Evolutionary conservation across 2,329 filamentous ascomycete species (phyloP).

Genomic region (Rhynchosporium secalis): DNA sequence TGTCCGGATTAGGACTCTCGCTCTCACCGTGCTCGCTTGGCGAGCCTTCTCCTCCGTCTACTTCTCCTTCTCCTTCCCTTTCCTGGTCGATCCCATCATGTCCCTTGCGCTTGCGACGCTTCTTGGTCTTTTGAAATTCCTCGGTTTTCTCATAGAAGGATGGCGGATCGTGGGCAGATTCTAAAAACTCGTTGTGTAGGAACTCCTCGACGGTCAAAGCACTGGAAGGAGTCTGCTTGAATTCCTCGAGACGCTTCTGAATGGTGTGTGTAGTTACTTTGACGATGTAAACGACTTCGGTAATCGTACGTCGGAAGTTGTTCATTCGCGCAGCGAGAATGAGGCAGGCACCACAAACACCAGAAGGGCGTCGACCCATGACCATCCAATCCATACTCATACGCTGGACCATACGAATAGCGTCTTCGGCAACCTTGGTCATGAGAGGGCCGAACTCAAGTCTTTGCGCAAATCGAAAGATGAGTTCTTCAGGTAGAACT

Average conservation of each 20-base stretch:
- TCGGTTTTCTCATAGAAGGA: constrained; percentile 70
- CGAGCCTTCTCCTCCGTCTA: constrained; percentile 25
- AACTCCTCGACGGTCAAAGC: constrained; percentile 87
- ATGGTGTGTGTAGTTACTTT: constrained; percentile 95
- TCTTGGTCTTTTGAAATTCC: constrained; percentile 55
- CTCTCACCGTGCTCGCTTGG: constrained; percentile 18
- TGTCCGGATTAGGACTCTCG: constrained; percentile 22
- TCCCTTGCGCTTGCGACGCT: constrained; percentile 38
- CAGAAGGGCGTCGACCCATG: constrained; percentile 87
- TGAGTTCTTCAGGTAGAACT: constrained; percentile 84
- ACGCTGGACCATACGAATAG: constrained; percentile 80
- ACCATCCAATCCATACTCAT: constrained; percentile 99
- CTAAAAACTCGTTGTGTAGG: constrained; percentile 67
- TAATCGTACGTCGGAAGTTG: constrained; percentile 89
- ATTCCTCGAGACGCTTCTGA: constrained; percentile 87
- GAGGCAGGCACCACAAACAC: constrained; percentile 90
- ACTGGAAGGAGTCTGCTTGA: constrained; percentile 82
- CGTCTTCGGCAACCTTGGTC: constrained; percentile 83
- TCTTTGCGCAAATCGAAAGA: constrained; percentile 86
- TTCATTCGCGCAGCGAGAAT: constrained; percentile 97
- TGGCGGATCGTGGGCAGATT: constrained; percentile 78
- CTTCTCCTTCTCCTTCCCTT: too few species aligned
- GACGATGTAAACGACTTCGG: constrained; percentile 96
- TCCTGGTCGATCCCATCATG: constrained; percentile 27
- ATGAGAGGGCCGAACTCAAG: constrained; percentile 86